Conservation (phyloP, 495 filamentous ascomycete genomes). For the Jackrogersella multiformis region DNA sequence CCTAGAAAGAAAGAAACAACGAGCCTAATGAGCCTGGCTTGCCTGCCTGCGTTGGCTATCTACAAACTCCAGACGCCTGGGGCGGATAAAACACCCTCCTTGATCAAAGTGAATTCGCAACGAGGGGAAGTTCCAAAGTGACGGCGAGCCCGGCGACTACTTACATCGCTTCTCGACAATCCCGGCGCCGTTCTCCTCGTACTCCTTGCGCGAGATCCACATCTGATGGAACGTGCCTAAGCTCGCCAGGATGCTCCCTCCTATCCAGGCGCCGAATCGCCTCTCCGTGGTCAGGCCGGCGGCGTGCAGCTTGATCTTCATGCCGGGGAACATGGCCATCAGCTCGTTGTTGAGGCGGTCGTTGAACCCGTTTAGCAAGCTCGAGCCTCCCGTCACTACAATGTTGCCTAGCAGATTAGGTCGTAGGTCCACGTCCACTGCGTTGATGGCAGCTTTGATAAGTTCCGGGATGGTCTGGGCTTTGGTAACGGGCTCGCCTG, state of each 20-base stretch:
- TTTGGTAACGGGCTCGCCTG: slow-evolving; percentile 56
- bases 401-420: slow-evolving; percentile 83
- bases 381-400: slow-evolving; percentile 90
- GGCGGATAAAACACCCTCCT: slow-evolving; percentile 6
- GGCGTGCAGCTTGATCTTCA: slow-evolving; percentile 83
- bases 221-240: slow-evolving; percentile 99
- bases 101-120: slow-evolving; percentile 15
- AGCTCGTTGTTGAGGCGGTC: slow-evolving; percentile 89
- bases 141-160: slow-evolving; percentile 46
- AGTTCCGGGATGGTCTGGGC: slow-evolving; percentile 81
- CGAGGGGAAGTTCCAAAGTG: background rate
- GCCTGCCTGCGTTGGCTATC: slow-evolving; percentile 17
- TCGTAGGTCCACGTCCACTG: slow-evolving; percentile 89
- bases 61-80: slow-evolving; percentile 37
- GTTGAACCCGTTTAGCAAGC: slow-evolving; percentile 85
- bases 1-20: slow-evolving; percentile 15
- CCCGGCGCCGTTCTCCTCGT: slow-evolving; percentile 75
- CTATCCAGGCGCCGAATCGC: slow-evolving; percentile 92
- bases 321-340: slow-evolving; percentile 76
- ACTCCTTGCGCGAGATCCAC: slow-evolving; percentile 93
- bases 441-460: slow-evolving; percentile 76
- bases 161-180: slow-evolving; percentile 84
- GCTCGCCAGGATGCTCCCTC: slow-evolving; percentile 94
- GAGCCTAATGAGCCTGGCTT: slow-evolving; percentile 17
- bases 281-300: slow-evolving; percentile 86